Conservation (phyloP, 768 basidiomycete species). For the Chalciporus pseudorubinellus region DNA sequence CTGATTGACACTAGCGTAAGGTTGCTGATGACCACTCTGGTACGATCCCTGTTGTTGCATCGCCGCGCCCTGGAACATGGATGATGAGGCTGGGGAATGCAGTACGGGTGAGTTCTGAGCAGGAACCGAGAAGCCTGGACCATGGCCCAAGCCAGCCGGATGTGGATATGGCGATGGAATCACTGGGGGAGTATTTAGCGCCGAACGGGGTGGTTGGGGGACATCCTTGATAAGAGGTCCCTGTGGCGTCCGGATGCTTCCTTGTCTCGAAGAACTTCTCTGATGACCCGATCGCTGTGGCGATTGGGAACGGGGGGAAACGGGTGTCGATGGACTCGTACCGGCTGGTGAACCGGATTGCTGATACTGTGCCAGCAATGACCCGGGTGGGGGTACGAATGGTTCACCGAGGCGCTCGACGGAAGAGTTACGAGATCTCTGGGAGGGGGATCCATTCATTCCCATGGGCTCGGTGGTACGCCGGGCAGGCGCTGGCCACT, state of each 20-base stretch:
- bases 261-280: constrained; percentile 19
- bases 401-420: constrained; percentile 17
- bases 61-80: constrained; percentile 7
- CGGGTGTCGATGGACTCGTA: constrained; percentile 12
- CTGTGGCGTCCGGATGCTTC: constrained; percentile 17
- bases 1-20: constrained; percentile 7
- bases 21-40: constrained; percentile 10
- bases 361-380: constrained; percentile 8
- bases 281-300: constrained; percentile 17
- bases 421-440: constrained; percentile 23
- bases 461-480: constrained; percentile 18
- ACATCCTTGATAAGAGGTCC: constrained; percentile 14
- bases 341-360: constrained; percentile 2
- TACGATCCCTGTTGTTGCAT: constrained; percentile 22
- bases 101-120: constrained; percentile 2
- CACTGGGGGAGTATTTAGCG: constrained; percentile 9
- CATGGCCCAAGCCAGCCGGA: constrained; percentile 2
- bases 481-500: constrained; percentile 27
- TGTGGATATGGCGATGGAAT: constrained; percentile 16
- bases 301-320: constrained; percentile 16
- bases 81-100: not conserved
- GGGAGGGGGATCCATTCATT: not conserved
- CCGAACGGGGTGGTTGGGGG: constrained; percentile 20
- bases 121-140: not conserved
- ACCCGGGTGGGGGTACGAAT: constrained; percentile 9